These are phyloP conservation scores for Maudiozyma barnettii DNA, from an alignment of 805 yeast species.

Conservation along the genomic window DNA sequence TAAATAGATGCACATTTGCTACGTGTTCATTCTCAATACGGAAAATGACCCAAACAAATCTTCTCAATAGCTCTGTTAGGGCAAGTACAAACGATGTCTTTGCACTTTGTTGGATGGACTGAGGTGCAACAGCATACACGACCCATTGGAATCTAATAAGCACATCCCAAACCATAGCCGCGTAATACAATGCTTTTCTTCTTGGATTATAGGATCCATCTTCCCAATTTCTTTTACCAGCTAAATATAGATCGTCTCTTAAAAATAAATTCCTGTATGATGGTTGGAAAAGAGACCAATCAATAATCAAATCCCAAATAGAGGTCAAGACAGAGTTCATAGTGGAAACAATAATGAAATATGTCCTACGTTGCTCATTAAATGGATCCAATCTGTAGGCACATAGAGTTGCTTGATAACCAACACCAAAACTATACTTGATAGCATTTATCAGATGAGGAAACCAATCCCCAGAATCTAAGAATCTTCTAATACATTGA, in stretches of 20 bases:
- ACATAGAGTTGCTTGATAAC: constrained; percentile 66
- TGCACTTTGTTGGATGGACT: constrained; percentile 79
- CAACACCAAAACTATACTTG: constrained; percentile 60
- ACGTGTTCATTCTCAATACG: constrained; percentile 96
- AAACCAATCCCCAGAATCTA: constrained; percentile 91
- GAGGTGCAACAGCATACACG: constrained; percentile 70
- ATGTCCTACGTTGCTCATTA: constrained; percentile 33
- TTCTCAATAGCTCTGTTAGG: constrained; percentile 66
- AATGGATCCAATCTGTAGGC: constrained; percentile 48
- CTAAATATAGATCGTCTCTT: constrained; percentile 64
- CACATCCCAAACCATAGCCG: constrained; percentile 65
- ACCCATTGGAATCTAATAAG: constrained; percentile 84
- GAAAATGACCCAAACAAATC: constrained; percentile 84
- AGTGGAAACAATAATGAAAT: constrained; percentile 64
- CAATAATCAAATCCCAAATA: constrained; percentile 90
- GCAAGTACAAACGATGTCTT: constrained; percentile 77
- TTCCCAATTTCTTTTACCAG: constrained; percentile 31
- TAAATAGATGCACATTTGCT: constrained; percentile 72
- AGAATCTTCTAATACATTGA: constrained; percentile 85
- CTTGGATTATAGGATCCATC: constrained; percentile 22
- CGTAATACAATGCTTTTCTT: constrained; percentile 47
- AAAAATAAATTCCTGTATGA: constrained; percentile 48
- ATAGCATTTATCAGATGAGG: constrained; percentile 88
- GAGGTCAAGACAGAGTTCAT: constrained; percentile 62
- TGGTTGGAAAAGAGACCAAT: constrained; percentile 78